Conservation (phyloP, 352 stramenopile genomes). For the Phytophthora idaei region DNA sequence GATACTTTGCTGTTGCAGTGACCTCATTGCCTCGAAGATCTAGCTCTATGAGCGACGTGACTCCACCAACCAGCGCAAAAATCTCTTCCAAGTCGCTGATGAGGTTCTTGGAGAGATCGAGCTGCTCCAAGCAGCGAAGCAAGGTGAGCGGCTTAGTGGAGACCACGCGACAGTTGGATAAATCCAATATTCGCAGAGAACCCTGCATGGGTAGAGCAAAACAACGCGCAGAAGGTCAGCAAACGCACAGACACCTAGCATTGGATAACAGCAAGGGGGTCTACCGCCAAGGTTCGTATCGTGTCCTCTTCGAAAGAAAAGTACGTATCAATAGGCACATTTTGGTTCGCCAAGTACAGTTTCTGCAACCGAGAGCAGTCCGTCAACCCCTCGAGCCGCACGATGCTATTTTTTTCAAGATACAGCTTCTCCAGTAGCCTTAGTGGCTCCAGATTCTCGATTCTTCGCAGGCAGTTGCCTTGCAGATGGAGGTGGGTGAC, state of each 20-base stretch:
- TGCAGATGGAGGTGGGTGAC: slow-evolving; percentile 80
- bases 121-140: slow-evolving; percentile 54
- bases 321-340: slow-evolving; percentile 17
- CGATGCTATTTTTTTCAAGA: slow-evolving; percentile 71
- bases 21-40: slow-evolving; percentile 70
- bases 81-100: slow-evolving; percentile 73
- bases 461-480: slow-evolving; percentile 62
- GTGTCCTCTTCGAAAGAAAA: slow-evolving; percentile 61
- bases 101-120: slow-evolving; percentile 72
- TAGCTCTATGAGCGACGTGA: slow-evolving; percentile 57
- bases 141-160: slow-evolving; percentile 32
- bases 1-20: slow-evolving; percentile 57
- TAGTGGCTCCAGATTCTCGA: slow-evolving; percentile 55
- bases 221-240: background rate
- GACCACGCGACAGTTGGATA: slow-evolving; percentile 60
- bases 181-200: slow-evolving; percentile 64
- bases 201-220: slow-evolving; percentile 34
- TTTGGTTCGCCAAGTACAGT: slow-evolving; percentile 72
- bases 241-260: background rate
- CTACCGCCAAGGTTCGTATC: slow-evolving; percentile 50
- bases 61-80: slow-evolving; percentile 55
- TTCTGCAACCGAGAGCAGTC: slow-evolving; percentile 46
- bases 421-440: slow-evolving; percentile 72
- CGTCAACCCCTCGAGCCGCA: slow-evolving; percentile 55
- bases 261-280: background rate